Percentiles rank a stretch among this genome's conserved stretches.
Conservation (phyloP, 805 yeast species). For the Candida oleophila region DNA sequence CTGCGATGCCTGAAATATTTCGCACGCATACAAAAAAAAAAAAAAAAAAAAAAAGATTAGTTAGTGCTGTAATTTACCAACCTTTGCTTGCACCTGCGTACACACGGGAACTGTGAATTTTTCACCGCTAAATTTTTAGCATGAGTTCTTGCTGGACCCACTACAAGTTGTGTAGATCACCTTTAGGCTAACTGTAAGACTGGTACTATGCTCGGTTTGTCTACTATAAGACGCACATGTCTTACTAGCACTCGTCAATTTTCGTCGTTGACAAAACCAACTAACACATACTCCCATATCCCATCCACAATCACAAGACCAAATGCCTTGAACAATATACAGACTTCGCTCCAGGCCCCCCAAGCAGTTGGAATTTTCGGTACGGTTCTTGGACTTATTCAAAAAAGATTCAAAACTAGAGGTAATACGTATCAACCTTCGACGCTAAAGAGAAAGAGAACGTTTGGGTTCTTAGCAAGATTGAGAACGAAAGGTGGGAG, state of each 20-base stretch:
- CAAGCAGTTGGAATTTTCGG: slow-evolving; percentile 12
- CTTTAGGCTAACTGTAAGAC: background rate
- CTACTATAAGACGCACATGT: background rate
- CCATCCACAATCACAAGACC: slow-evolving; percentile 10
- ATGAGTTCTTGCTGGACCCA: background rate
- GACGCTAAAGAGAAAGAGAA: slow-evolving; percentile 84
- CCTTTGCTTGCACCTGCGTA: background rate
- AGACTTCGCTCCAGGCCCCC: slow-evolving; percentile 4
- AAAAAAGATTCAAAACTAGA: slow-evolving; percentile 77
- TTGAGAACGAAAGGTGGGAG: slow-evolving; percentile 73
- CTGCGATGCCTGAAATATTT: slow-evolving; percentile 1
- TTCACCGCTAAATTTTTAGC: background rate
- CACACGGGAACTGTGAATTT: background rate
- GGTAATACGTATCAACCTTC: slow-evolving; percentile 96
- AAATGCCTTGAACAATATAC: slow-evolving; percentile 4
- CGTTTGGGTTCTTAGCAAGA: slow-evolving; percentile 86
- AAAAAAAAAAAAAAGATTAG: background rate
- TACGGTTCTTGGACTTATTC: slow-evolving; percentile 39
- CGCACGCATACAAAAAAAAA: background rate
- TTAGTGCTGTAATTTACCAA: background rate
- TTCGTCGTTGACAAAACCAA: slow-evolving; percentile 12
- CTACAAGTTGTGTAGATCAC: background rate
- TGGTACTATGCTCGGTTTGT: background rate
- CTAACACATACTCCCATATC: slow-evolving; percentile 13
- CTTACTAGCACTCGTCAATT: slow-evolving; percentile 4